Evolutionary conservation across 148 eudicot species (phyloP), one percentile per base, ranked within the genome.

Genomic region (Dianthus caryophyllus): DNA sequence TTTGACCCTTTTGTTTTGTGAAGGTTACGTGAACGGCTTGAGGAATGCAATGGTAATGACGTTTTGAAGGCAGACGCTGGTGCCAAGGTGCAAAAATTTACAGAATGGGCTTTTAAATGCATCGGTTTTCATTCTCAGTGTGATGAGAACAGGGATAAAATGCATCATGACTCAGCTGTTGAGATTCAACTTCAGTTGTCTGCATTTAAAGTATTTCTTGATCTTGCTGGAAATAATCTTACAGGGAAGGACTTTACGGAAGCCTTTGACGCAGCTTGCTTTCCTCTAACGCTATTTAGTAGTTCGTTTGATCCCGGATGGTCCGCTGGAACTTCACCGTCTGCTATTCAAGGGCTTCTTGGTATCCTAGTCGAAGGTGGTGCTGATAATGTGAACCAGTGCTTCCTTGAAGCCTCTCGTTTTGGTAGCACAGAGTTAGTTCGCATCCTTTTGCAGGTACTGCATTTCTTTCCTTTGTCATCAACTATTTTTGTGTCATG

Each of bases 231-330:
- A 46, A 81, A 81, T 73, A 76, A 83, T 76, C 97, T 94, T 67
- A 83, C 87, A 5, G 97, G 90, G 61, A 94, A 90, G 78, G 98
- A 94, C 78, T 94, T 90, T 59, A 94, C 96, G 4, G 98, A 94
- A 84, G 98, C 97, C 39, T 94, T 94, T 78, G 97, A 90, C 82
- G 98, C 98, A 43, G 97, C 98, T 79, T 94, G 98, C 77, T 94
- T 94, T 71, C 98, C 98, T 38, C 97, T 94, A 39, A 90, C 98
- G 24, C 97, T 94, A n/a, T 94, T 94, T 73, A 90, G 96, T 60
- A 90, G 88, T 72, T 90, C 98, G n/a, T 90, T 90, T 75, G 98
- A 94, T 75, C 90, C 98, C 62, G 97, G 97, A 44, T 94, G 98
- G 98, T 91, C 98, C 70, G 78, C 87, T 74, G 98, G 97, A 29